Evolutionary conservation across 2,329 filamentous ascomycete species (phyloP).

Genomic region (Pyrenochaeta sp.): DNA sequence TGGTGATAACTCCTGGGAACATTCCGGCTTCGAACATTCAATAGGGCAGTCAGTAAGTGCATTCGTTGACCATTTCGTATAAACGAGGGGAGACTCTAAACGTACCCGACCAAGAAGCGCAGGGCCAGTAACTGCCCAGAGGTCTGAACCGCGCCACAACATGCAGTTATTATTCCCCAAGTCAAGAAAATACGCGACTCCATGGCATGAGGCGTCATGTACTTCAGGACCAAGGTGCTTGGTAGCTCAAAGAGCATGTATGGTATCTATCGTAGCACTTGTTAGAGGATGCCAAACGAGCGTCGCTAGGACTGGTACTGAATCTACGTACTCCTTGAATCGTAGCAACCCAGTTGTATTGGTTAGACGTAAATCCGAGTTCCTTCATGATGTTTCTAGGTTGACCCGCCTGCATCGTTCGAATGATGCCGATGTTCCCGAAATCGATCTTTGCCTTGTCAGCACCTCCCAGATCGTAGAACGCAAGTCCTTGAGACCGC

Average conservation of each 20-base stretch:
- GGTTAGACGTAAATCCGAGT: neutral
- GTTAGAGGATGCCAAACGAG: neutral
- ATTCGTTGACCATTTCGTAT: slow-evolving; percentile 6
- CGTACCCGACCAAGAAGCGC: slow-evolving; percentile 42
- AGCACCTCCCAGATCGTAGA: too few species aligned
- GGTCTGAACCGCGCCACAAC: slow-evolving; percentile 49
- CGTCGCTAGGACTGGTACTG: too few species aligned
- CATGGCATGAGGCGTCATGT: slow-evolving; percentile 42
- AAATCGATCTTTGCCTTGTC: neutral
- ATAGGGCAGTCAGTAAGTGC: neutral
- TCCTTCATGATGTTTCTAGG: neutral
- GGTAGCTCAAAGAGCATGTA: slow-evolving; percentile 29
- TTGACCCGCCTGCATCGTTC: neutral
- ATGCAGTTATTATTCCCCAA: slow-evolving; percentile 25
- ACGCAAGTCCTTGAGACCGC: too few species aligned
- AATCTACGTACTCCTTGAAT: neutral
- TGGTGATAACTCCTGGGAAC: neutral
- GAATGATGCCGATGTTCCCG: neutral
- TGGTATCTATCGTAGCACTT: slow-evolving; percentile 8
- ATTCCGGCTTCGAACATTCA: slow-evolving; percentile 2
- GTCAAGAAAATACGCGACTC: slow-evolving; percentile 30
- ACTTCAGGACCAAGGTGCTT: slow-evolving; percentile 44
- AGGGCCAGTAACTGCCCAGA: slow-evolving; percentile 54
- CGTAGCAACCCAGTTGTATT: neutral
- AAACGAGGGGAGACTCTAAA: neutral